Base-by-base conservation (phyloP, 306 rosid species). In the Vigna angularis region DNA sequence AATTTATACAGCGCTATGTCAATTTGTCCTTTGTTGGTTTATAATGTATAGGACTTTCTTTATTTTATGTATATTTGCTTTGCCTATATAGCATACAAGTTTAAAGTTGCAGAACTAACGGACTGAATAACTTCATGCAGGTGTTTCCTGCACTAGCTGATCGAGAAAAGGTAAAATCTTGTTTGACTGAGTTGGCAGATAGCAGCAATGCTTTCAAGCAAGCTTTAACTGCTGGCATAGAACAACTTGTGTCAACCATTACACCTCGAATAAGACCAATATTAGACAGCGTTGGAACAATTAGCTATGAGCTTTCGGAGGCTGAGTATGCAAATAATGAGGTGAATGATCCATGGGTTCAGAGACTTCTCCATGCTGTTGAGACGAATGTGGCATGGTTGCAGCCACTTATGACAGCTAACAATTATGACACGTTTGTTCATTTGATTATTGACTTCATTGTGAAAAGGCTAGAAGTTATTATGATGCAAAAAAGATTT, bases 301-400 rank as follows among this genome's bases (percentile, higher is more conserved):
- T 92, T 75, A 88, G 91, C 87, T 92, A 94, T 36, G 98, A 94
- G 85, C 85, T 94, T 65, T 90, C 97, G 0, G 98, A 94, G 91
- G 89, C 86, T 16, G 97, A 92, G 76, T 94, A 94, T 75, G 98
- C 97, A 0, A 95, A 94, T 57, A 94, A 94, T 72, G 97, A 94
- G 86, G 94, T 94, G 72, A 94, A 94, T 83, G 97, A 94, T 74
- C 97, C 98, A 18, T 94, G 98, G 98, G 98, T 94, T 63, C 98
- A 94, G 85, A 88, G 93, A 81, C 95, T 92, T 75, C 97, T 94
- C 64, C 97, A 94, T 87, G 97, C 93, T 16, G 97, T 92, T 59
- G 97, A 94, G 83, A 88, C 84, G 38, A 92, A 94, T 44, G 91
- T 84, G 74, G 93, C 90, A 45, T 94, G 98, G 97, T 79, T 94